Percentiles rank a stretch among this genome's conserved stretches.
Evolutionary conservation across 2,329 filamentous ascomycete species (phyloP).

Genomic region (Aspergillus caelatus): DNA sequence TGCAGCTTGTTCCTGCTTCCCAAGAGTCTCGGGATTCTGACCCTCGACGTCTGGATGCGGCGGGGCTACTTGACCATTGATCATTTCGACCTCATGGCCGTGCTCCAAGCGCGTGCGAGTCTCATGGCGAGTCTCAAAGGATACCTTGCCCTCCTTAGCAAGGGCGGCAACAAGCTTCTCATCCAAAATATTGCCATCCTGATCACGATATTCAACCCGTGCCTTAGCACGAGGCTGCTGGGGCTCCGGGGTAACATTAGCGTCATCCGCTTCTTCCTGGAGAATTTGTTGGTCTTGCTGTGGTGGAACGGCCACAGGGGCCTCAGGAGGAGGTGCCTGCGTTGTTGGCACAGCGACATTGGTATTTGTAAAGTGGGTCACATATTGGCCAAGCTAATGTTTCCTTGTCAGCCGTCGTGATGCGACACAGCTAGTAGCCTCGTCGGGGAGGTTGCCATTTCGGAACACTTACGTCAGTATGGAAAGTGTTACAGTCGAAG

Average conservation of each 20-base stretch:
- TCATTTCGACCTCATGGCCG: constrained; percentile 71
- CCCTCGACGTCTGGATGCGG: constrained; percentile 62
- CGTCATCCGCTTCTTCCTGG: constrained; percentile 26
- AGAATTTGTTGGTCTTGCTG: constrained; percentile 26
- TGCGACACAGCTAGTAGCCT: constrained; percentile 26
- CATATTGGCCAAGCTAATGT: constrained; percentile 44
- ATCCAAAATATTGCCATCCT: constrained; percentile 85
- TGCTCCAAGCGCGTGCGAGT: constrained; percentile 80
- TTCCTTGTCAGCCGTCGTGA: constrained; percentile 29
- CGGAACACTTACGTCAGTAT: constrained; percentile 72
- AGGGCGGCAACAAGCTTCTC: constrained; percentile 81
- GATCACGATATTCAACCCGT: constrained; percentile 90
- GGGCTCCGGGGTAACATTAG: constrained; percentile 38
- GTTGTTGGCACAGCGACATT: constrained; percentile 29
- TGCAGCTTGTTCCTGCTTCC: constrained; percentile 39
- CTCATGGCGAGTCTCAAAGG: constrained; percentile 94
- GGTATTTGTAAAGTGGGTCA: constrained; percentile 31
- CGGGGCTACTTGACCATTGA: constrained; percentile 48
- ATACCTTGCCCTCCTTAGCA: constrained; percentile 76
- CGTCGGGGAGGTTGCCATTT: constrained; percentile 34
- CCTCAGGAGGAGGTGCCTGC: constrained; percentile 13
- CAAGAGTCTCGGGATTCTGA: constrained; percentile 59
- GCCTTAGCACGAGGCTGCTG: constrained; percentile 64
- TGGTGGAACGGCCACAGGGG: constrained; percentile 22
- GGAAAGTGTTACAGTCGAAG: constrained; percentile 96